Evolutionary conservation across 768 basidiomycete species (phyloP), one percentile per base, ranked within the genome.

Genomic region (Saitozyma sp.): DNA sequence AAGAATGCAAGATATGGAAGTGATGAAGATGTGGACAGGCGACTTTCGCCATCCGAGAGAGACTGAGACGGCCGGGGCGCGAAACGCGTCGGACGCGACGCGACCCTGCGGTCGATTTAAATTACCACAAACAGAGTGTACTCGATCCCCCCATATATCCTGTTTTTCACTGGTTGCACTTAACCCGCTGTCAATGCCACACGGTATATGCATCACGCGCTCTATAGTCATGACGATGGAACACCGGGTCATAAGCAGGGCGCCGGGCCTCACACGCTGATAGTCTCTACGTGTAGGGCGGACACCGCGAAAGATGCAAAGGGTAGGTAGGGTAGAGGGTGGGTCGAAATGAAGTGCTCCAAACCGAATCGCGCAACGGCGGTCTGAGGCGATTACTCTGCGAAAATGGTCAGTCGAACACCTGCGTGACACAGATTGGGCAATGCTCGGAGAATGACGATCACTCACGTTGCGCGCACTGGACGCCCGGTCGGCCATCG

Each of bases 401-500:
- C 11, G 46, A 41, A 45, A 17, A 29, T 61, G 29, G 29, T 29
- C 29, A 29, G 29, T 29, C 29, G 2, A 5, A 29, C 13, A 2
- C 45, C 45, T 46, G 45, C 13, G 45, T 2, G 45, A 46, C 11
- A 46, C 13, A 46, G 11, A 29, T 29, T 29, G 29, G 29, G 29
- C 29, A 29, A 2, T 2, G 29, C 5, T 29, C 29, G 5, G 29
- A 29, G 5, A 2, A 29, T 29, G 5, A 29, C 29, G 2, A 29
- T 29, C 29, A 76, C 78, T 73, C 68, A 79, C 78, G 78, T 61
- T 79, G 78, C 50, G 93, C 92, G 79, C 95, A 98, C 83, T 96
- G 94, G 52, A 97, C 94, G 45, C 92, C 88, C 29, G 92, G 92
- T 78, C 90, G 87, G 41, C 79, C 76, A 72, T 95, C 94, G 80